Evolutionary conservation across 2,329 filamentous ascomycete species (phyloP).

Genomic region (Monosporascus sp.): DNA sequence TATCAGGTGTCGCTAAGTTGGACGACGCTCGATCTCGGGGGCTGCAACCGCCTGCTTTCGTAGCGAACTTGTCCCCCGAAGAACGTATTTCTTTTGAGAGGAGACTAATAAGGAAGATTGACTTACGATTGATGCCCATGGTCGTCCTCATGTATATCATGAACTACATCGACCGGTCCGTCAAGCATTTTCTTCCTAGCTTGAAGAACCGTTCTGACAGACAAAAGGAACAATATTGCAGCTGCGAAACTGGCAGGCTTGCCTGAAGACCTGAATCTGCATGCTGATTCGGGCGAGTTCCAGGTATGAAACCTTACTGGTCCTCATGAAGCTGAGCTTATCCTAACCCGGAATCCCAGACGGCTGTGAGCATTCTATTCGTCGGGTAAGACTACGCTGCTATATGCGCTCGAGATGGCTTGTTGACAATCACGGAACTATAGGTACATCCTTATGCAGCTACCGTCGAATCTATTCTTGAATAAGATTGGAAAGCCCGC

Average conservation of each 20-base stretch:
- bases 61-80: conserved; percentile 44
- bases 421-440: neutral
- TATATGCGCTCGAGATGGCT: no score
- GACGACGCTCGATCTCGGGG: conserved; percentile 19
- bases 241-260: conserved; percentile 47
- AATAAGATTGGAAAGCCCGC: conserved; percentile 46
- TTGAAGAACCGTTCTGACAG: conserved; percentile 4
- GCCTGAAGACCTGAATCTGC: conserved; percentile 29
- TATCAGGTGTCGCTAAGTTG: conserved; percentile 14
- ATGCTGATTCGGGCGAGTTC: conserved; percentile 27
- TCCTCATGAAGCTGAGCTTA: neutral
- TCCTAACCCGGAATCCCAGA: conserved; percentile 22
- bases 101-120: conserved; percentile 59
- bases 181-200: neutral
- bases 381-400: conserved; percentile 33
- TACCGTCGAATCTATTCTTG: conserved; percentile 47
- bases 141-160: conserved; percentile 67
- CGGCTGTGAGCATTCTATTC: conserved; percentile 46
- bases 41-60: conserved; percentile 25
- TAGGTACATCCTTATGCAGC: conserved; percentile 46
- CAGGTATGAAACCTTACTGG: conserved; percentile 22
- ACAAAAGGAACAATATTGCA: conserved; percentile 50
- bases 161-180: conserved; percentile 54
- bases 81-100: conserved; percentile 48
- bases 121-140: conserved; percentile 60